phyloP scores from a whole-genome alignment of 1,284 basidiomycete species.

The Schizophyllum commune region DNA sequence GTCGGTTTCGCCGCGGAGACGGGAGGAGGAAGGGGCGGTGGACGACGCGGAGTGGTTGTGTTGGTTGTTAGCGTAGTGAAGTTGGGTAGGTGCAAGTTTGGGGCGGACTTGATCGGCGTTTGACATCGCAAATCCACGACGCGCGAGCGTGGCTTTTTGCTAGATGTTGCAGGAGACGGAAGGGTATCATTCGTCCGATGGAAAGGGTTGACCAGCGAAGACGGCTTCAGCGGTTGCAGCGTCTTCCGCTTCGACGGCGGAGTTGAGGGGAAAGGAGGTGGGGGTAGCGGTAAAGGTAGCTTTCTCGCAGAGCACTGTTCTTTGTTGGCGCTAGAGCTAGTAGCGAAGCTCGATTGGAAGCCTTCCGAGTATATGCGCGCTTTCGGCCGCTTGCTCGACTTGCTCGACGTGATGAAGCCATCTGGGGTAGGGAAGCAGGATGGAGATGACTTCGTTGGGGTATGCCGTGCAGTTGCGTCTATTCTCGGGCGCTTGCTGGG shows the following conservation, averaged over 20 bases:
- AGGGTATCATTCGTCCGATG: not conserved
- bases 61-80: not conserved
- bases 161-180: not conserved
- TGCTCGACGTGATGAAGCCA: not conserved
- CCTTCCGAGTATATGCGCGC: not conserved
- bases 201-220: not conserved
- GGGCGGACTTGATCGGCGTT: not conserved
- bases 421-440: not conserved
- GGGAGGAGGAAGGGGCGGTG: not conserved
- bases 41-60: not conserved
- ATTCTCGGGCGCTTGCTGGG: not conserved
- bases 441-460: not conserved
- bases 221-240: not conserved
- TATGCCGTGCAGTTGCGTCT: not conserved
- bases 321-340: not conserved
- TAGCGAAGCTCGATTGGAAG: not conserved
- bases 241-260: not conserved
- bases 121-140: not conserved
- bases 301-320: not conserved
- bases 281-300: no score
- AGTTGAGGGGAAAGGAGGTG: no score
- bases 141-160: not conserved
- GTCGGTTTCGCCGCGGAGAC: not conserved
- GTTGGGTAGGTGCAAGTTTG: not conserved
- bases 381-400: not conserved